These are phyloP conservation scores for Trichosporon ovoides DNA, from an alignment of 1,284 basidiomycete species.

Conservation along the genomic window DNA sequence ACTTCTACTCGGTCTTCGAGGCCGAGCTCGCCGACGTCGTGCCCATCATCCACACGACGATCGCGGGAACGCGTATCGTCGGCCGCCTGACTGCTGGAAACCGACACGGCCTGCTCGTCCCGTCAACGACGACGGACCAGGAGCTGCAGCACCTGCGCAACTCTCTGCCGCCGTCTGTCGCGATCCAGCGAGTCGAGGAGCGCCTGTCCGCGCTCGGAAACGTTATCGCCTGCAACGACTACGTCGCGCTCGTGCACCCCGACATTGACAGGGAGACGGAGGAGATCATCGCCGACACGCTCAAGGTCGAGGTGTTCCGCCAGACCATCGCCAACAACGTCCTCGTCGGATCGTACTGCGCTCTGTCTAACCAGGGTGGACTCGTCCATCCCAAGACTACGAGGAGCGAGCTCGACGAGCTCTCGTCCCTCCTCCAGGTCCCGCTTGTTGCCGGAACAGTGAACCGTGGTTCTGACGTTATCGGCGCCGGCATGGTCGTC, in stretches of 20 bases:
- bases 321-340: conserved; percentile 97
- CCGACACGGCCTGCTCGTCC: conserved; percentile 92
- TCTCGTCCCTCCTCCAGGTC: conserved; percentile 89
- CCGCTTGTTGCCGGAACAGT: conserved; percentile 96
- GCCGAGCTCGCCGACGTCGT: conserved; percentile 88
- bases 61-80: conserved; percentile 90
- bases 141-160: conserved; percentile 97
- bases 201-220: conserved; percentile 93
- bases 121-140: conserved; percentile 92
- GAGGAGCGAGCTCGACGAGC: conserved; percentile 93
- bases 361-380: conserved; percentile 85
- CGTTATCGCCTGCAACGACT: conserved; percentile 97
- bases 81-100: conserved; percentile 92
- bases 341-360: conserved; percentile 92
- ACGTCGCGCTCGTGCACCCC: conserved; percentile 93
- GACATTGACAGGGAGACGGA: conserved; percentile 98
- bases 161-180: conserved; percentile 84
- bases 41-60: conserved; percentile 94
- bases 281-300: conserved; percentile 98
- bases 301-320: conserved; percentile 98
- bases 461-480: conserved; percentile 95
- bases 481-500: conserved; percentile 94
- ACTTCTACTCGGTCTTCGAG: conserved; percentile 98
- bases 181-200: conserved; percentile 95
- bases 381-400: conserved; percentile 97